Base-by-base conservation (phyloP, 768 basidiomycete species). In the Mycena vitilis region DNA sequence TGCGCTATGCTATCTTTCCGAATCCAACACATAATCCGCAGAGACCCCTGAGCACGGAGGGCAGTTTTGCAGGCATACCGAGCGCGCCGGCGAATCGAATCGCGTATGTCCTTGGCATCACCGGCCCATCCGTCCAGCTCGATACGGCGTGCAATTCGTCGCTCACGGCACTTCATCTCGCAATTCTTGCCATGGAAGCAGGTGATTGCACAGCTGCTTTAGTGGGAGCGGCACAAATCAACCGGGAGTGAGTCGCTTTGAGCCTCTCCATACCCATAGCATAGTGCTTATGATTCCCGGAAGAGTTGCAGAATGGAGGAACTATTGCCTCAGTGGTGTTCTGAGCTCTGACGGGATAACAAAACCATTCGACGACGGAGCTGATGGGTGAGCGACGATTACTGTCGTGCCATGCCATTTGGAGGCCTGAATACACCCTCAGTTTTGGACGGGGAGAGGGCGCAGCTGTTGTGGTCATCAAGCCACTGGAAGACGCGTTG, bases 61-160 rank as follows among this genome's bases (percentile, higher is more conserved):
- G 51, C 25, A 52, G 51, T 52, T 52, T 52, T 4, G 51, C 51
- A 5, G 34, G 6, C 5, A 18, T 52, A 12, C 51, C 51, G 2
- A 52, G 51, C 16, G 51, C 48, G 7, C 62, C 77, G 5, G 78
- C 78, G 16, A 79, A 78, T 63, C 60, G 74, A 16, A 65, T 79
- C 23, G 76, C 78, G 2, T 79, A 79, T 58, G 67, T 73, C 40
- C 71, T 78, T 25, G 72, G 72, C 57, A 48, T 72, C 34, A 59
- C 67, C 18, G 69, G 69, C 12, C 83, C 82, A 18, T 83, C 83
- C 1, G 65, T 82, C 40, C 77, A 80, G 11, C 65, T 80, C 0
- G 81, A 84, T 57, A 80, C 78, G 0, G 80, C 80, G 1, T 83
- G 83, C 65, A 81, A 78, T 12, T 82, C 81, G 9, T 77, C 75